phyloP scores from a whole-genome alignment of 2,329 filamentous ascomycete genomes.

The Colletotrichum destructivum region DNA sequence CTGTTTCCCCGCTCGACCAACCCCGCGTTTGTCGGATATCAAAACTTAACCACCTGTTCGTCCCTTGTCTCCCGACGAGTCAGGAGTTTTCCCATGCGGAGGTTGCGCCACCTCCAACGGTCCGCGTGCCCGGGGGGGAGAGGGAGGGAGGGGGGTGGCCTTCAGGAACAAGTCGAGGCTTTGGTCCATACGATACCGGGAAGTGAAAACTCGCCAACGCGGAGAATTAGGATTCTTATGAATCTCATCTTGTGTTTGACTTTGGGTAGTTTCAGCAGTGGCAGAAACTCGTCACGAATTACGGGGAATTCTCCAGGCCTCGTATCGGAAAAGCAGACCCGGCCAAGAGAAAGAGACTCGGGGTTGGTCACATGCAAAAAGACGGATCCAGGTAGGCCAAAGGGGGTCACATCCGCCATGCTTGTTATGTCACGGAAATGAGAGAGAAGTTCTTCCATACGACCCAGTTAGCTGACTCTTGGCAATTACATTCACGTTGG shows the following conservation, averaged over 20 bases:
- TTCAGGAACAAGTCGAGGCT: constrained; percentile 13
- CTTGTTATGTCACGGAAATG: neutral
- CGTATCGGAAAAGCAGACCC: neutral
- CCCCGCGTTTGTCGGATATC: constrained; percentile 33
- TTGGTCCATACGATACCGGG: constrained; percentile 26
- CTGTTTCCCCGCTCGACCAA: constrained; percentile 12
- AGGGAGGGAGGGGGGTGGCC: too few species aligned
- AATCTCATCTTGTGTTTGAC: neutral
- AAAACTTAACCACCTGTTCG: constrained; percentile 21
- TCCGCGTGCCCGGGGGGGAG: constrained; percentile 9
- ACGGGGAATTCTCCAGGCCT: neutral
- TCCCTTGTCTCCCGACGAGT: constrained; percentile 12
- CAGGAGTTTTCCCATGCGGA: constrained; percentile 4
- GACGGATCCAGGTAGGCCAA: neutral
- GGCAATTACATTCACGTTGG: neutral
- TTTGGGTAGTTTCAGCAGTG: fast-evolving
- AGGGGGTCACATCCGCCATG: neutral
- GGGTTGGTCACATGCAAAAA: neutral
- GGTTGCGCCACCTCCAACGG: constrained; percentile 30
- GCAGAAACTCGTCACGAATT: fast-evolving
- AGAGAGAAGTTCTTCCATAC: too few species aligned
- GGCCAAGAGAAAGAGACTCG: too few species aligned
- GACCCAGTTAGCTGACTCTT: neutral
- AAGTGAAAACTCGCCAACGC: neutral
- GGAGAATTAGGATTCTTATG: neutral